A percentile compares a stretch with the other conserved stretches of the same genome.
phyloP scores from a whole-genome alignment of 495 filamentous ascomycete genomes.

The Annulohypoxylon maeteangense region DNA sequence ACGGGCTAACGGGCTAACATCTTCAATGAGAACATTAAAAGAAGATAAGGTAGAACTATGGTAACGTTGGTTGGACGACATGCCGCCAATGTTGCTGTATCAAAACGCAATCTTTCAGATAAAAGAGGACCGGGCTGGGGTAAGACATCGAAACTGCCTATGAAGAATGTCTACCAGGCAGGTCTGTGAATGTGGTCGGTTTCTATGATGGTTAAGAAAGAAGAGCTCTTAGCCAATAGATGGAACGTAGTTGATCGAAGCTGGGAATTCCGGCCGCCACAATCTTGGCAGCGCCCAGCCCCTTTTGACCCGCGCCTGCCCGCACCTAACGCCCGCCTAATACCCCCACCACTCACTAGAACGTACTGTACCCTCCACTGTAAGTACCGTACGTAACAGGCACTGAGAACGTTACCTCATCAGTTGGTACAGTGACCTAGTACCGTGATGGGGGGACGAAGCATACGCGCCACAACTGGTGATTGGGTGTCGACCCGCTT shows the following conservation, averaged over 20 bases:
- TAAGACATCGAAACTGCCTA: constrained; percentile 20
- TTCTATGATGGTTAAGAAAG: constrained; percentile 18
- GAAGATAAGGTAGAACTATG: background rate
- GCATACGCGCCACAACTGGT: constrained; percentile 37
- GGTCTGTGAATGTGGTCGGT: constrained; percentile 16
- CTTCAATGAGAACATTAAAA: background rate
- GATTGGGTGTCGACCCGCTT: constrained; percentile 15
- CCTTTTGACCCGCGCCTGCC: constrained; percentile 13
- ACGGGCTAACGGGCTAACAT: background rate
- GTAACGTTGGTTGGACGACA: constrained; percentile 29
- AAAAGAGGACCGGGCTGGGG: constrained; percentile 18
- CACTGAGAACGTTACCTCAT: constrained; percentile 19
- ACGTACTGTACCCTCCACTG: constrained; percentile 14
- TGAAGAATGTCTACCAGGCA: constrained; percentile 21
- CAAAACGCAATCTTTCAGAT: constrained; percentile 19
- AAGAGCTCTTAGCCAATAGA: constrained; percentile 44
- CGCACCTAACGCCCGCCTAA: background rate
- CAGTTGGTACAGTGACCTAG: constrained; percentile 1
- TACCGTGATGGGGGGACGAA: background rate
- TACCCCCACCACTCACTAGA: background rate
- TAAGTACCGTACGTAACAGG: constrained; percentile 24
- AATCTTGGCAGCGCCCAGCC: constrained; percentile 43
- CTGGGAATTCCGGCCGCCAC: constrained; percentile 44
- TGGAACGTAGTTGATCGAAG: constrained; percentile 32
- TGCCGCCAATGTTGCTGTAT: constrained; percentile 13